Base-by-base conservation (phyloP, 2,329 filamentous ascomycete species). In the Fusarium xylarioides region DNA sequence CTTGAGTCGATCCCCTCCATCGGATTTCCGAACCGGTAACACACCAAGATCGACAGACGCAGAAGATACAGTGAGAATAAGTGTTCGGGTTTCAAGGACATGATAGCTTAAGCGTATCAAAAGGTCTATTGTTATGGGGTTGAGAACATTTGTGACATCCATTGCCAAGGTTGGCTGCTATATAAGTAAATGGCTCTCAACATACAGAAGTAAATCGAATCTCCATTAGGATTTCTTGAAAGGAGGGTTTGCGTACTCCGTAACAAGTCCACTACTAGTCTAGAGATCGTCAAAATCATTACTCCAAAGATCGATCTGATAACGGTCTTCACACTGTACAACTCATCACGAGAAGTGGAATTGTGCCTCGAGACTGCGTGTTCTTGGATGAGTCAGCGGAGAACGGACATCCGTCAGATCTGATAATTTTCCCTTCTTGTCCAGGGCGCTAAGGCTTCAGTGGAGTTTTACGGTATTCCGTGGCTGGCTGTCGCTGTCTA, bases 151-250 rank as follows among this genome's bases (percentile, higher is more conserved):
- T 19, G 34, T 30, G 23, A 28, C 15, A 53, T 21, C 21, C 8
- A 37, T 40, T 18, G 46, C 12, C 28, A 34, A 60, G 40, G 37
- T 40, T 54, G 42, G 8, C 35, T 28, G 35, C 58, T 43, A 42
- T 49, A 37, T 43, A 71, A 71, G 65, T 68, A 71, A 71, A 71
- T 68, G 53, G 53, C 67, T 61, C 18, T 34, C 46, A 56, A 37
- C 19, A 32, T 15, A 16, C 21, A 49, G 19, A 64, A 42, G 32
- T 19, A 32, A 49, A 62, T 56, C 44, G 32, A 28, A 40, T 30
- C 21, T 28, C 9, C 19, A 18, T 38, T 37, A 7, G 18, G 23
- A 46, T 61, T 21, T 38, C 35, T 57, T n/a, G 28, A 37, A 18
- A 44, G 35, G 50, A 67, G 16, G 35, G 18, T 37, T 37, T 38